These are phyloP conservation scores for Microdochium paspali DNA, from an alignment of 2,329 filamentous ascomycete genomes.

Conservation along the genomic window DNA sequence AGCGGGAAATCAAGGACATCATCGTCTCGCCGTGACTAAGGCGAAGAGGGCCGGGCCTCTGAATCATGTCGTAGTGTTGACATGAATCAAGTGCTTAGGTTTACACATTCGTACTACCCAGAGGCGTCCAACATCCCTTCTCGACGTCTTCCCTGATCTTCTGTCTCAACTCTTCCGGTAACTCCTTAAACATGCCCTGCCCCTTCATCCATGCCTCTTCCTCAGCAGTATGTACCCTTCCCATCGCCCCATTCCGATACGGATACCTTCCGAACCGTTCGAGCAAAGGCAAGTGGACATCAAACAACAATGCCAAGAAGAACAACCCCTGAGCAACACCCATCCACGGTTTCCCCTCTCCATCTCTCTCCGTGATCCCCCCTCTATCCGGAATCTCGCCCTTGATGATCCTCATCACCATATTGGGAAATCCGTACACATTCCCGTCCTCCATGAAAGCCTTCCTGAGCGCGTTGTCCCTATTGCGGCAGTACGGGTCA, in stretches of 20 bases:
- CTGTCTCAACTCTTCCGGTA: slow-evolving; percentile 5
- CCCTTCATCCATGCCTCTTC: slow-evolving; percentile 14
- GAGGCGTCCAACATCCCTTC: slow-evolving; percentile 12
- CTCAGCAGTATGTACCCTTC: slow-evolving; percentile 11
- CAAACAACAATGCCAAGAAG: slow-evolving; percentile 15
- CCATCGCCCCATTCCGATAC: slow-evolving; percentile 13
- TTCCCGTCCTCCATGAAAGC: slow-evolving; percentile 7
- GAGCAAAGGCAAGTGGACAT: slow-evolving; percentile 16
- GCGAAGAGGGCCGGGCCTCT: no score
- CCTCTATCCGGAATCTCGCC: not conserved
- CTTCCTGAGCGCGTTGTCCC: no score
- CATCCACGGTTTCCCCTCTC: slow-evolving; percentile 8
- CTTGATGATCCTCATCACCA: slow-evolving; percentile 1
- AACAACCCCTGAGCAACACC: slow-evolving; percentile 10
- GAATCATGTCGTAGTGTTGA: no score
- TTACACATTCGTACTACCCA: slow-evolving; percentile 2
- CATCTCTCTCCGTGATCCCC: not conserved
- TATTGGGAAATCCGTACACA: slow-evolving; percentile 12
- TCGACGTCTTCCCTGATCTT: slow-evolving; percentile 5
- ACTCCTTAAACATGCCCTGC: slow-evolving; percentile 7
- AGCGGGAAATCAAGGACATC: no score
- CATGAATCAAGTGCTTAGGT: no score
- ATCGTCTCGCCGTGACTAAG: no score
- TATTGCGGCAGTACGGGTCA: slow-evolving; percentile 10
- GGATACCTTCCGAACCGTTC: slow-evolving; percentile 17